Conservation (phyloP, 176 grass and related monocot genomes). For the Chrysopogon serrulatus region DNA sequence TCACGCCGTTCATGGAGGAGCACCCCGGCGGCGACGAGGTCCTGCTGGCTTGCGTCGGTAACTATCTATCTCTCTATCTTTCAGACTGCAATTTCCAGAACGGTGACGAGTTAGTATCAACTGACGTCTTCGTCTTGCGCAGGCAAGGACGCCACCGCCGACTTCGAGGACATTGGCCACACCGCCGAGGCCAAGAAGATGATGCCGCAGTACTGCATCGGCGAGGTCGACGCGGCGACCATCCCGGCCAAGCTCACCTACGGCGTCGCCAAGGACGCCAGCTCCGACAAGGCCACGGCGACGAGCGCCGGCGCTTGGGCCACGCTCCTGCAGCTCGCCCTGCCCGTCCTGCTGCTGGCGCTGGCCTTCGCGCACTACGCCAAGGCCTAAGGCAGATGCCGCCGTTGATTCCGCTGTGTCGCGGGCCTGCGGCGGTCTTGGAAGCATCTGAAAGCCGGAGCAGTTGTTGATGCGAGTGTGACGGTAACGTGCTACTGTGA, state of each 20-base stretch:
- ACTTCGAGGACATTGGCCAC: slow-evolving; percentile 85
- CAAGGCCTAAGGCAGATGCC: slow-evolving; percentile 28
- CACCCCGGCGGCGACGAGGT: slow-evolving; percentile 95
- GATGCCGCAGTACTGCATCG: slow-evolving; percentile 67
- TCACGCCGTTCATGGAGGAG: slow-evolving; percentile 87
- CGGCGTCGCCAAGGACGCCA: neutral
- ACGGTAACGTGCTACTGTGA: too few species aligned
- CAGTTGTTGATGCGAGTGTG: neutral
- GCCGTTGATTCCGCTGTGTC: neutral
- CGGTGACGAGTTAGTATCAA: neutral
- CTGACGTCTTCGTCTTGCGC: neutral
- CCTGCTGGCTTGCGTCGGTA: slow-evolving; percentile 70
- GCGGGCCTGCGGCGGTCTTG: neutral
- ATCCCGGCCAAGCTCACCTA: slow-evolving; percentile 21
- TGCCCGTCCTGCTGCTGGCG: slow-evolving; percentile 31
- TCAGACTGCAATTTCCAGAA: neutral
- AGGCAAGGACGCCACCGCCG: slow-evolving; percentile 86
- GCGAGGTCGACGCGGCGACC: slow-evolving; percentile 52
- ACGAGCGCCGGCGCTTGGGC: neutral
- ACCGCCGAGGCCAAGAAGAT: slow-evolving; percentile 41
- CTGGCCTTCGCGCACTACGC: slow-evolving; percentile 29
- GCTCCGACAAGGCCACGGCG: neutral
- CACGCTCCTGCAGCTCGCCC: slow-evolving; percentile 41
- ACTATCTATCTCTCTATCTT: neutral
- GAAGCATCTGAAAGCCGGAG: neutral